These are phyloP conservation scores for Phylloporus arenicola DNA, from an alignment of 768 basidiomycete genomes.

Conservation along the genomic window DNA sequence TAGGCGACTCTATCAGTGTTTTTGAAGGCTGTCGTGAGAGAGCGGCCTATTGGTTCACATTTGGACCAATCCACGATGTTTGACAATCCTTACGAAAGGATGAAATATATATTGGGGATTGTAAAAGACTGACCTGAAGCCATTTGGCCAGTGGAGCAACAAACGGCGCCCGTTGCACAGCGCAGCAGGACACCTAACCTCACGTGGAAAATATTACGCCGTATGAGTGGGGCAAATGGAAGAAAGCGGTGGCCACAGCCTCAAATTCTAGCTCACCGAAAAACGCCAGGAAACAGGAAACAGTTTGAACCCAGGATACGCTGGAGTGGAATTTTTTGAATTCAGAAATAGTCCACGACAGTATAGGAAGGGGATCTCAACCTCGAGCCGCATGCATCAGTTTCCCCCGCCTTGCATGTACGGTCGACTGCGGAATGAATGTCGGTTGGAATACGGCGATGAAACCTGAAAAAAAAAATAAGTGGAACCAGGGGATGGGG, in stretches of 20 bases:
- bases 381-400: background rate
- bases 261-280: background rate
- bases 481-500: too few species aligned
- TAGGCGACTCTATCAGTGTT: background rate
- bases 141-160: background rate
- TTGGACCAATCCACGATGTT: background rate
- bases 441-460: background rate
- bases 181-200: background rate
- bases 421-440: background rate
- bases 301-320: background rate
- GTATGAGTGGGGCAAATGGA: background rate
- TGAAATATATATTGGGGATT: background rate
- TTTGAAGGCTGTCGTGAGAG: background rate
- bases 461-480: background rate
- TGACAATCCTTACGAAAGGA: background rate
- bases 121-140: background rate
- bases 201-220: background rate
- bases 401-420: background rate
- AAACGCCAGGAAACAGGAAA: background rate
- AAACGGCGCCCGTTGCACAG: too few species aligned
- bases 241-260: background rate
- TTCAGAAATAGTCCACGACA: background rate
- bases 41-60: background rate
- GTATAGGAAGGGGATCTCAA: background rate
- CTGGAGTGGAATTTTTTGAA: background rate